Conservation (phyloP, 2,329 filamentous ascomycete genomes). For the Massarina eburnea region DNA sequence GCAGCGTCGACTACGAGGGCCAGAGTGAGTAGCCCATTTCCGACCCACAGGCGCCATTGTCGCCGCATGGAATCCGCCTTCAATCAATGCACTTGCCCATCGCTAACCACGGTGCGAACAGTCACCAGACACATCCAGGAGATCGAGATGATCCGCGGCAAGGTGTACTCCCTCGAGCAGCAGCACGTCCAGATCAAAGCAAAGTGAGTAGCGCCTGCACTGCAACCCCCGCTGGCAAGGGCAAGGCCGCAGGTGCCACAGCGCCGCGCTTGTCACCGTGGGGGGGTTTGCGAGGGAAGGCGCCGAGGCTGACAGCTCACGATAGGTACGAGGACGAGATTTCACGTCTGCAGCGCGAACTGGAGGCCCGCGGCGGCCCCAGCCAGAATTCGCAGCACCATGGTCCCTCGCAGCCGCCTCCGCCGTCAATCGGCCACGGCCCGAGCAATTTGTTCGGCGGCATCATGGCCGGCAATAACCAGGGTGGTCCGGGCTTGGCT, state of each 20-base stretch:
- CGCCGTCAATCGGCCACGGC: slow-evolving; percentile 82
- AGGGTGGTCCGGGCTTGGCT: slow-evolving; percentile 81
- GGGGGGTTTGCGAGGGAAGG: not conserved
- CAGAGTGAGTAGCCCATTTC: slow-evolving; percentile 91
- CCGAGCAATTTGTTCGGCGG: slow-evolving; percentile 89
- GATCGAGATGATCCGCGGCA: slow-evolving; percentile 90
- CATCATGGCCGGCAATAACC: slow-evolving; percentile 88
- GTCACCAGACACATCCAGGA: slow-evolving; percentile 90
- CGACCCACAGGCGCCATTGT: no score
- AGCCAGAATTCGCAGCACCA: slow-evolving; percentile 73
- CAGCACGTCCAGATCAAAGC: slow-evolving; percentile 84
- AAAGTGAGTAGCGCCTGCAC: slow-evolving; percentile 66
- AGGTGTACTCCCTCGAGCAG: slow-evolving; percentile 91
- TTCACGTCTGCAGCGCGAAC: slow-evolving; percentile 78
- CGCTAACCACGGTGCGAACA: slow-evolving; percentile 44
- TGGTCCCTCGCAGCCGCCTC: slow-evolving; percentile 79
- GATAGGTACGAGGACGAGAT: slow-evolving; percentile 94
- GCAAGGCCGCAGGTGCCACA: slow-evolving; percentile 6
- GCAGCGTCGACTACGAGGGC: slow-evolving; percentile 85
- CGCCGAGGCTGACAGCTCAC: slow-evolving; percentile 11
- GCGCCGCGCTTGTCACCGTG: slow-evolving; percentile 1
- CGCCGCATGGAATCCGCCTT: no score
- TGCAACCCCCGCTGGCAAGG: not conserved
- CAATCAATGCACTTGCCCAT: no score
- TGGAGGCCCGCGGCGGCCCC: slow-evolving; percentile 70